phyloP scores from a whole-genome alignment of 208 protist species.

The Phytomonas sp. region DNA sequence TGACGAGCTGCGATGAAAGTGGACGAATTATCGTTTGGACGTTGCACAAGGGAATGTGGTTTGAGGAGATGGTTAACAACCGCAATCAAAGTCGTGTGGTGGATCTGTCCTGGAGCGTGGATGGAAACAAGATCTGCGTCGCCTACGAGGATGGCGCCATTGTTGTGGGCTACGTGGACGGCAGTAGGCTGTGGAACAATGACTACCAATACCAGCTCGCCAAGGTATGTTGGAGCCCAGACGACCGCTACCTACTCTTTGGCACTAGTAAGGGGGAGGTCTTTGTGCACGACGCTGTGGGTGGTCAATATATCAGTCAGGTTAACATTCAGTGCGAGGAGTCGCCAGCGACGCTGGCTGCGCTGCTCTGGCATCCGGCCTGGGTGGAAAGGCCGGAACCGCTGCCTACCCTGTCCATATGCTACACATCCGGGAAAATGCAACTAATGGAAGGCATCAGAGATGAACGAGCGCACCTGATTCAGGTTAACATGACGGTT shows the following conservation, averaged over 20 bases:
- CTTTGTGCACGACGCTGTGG: constrained; percentile 79
- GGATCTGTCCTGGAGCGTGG: constrained; percentile 90
- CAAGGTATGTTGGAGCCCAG: constrained; percentile 93
- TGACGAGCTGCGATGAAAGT: constrained; percentile 91
- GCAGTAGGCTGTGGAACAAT: constrained; percentile 93
- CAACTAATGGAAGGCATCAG: constrained; percentile 90
- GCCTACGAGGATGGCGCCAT: constrained; percentile 95
- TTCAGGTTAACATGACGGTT: constrained; percentile 84
- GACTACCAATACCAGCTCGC: constrained; percentile 83
- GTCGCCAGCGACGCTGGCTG: constrained; percentile 24
- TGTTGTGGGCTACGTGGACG: constrained; percentile 95
- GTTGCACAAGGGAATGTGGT: constrained; percentile 95
- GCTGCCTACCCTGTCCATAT: constrained; percentile 80
- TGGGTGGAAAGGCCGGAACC: constrained; percentile 76
- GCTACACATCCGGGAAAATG: constrained; percentile 81
- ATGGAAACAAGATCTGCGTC: constrained; percentile 95
- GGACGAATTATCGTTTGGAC: constrained; percentile 97
- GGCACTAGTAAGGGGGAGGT: constrained; percentile 84
- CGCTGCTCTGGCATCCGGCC: constrained; percentile 80
- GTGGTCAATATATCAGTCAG: constrained; percentile 71
- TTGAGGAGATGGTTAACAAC: constrained; percentile 98
- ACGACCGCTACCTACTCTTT: constrained; percentile 89
- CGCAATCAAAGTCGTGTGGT: constrained; percentile 90
- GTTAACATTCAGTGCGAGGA: constrained; percentile 51
- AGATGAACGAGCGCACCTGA: constrained; percentile 82